Conservation (phyloP, 441 rosid genomes). For the Dalechampia spathulata region DNA sequence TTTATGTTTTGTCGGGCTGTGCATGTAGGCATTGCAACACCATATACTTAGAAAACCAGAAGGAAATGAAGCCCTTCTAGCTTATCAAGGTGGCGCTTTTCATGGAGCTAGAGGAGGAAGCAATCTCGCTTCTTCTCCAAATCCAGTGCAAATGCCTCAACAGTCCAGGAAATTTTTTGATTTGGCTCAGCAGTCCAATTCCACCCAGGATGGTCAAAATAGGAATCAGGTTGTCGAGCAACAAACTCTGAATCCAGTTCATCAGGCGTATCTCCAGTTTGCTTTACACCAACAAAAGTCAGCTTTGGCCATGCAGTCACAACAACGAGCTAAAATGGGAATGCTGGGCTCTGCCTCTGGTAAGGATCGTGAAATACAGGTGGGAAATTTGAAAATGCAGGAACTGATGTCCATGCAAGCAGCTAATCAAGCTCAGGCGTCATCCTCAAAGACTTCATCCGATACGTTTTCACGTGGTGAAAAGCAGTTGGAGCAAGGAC, state of each 20-base stretch:
- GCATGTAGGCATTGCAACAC: conserved; percentile 53
- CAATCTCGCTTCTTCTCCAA: conserved; percentile 54
- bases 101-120: conserved; percentile 77
- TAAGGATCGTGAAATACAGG: conserved; percentile 66
- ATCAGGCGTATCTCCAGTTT: conserved; percentile 84
- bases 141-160: conserved; percentile 76
- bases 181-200: conserved; percentile 55
- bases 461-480: conserved; percentile 66
- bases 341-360: conserved; percentile 41
- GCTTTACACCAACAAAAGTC: conserved; percentile 81
- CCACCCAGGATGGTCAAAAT: conserved; percentile 60
- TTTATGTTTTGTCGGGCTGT: conserved; percentile 2
- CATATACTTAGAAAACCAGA: conserved; percentile 71
- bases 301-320: conserved; percentile 37
- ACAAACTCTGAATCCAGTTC: conserved; percentile 67
- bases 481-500: conserved; percentile 64
- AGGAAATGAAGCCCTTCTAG: conserved; percentile 67
- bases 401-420: conserved; percentile 73
- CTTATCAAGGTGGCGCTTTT: conserved; percentile 70
- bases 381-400: conserved; percentile 77
- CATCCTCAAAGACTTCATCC: conserved; percentile 66
- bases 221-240: conserved; percentile 66
- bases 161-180: conserved; percentile 83
- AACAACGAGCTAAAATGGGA: conserved; percentile 77
- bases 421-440: conserved; percentile 72